A percentile compares a stretch with the other conserved stretches of the same genome.
These are phyloP conservation scores for Candolleomyces eurysporus DNA, from an alignment of 768 basidiomycete species.

Conservation along the genomic window DNA sequence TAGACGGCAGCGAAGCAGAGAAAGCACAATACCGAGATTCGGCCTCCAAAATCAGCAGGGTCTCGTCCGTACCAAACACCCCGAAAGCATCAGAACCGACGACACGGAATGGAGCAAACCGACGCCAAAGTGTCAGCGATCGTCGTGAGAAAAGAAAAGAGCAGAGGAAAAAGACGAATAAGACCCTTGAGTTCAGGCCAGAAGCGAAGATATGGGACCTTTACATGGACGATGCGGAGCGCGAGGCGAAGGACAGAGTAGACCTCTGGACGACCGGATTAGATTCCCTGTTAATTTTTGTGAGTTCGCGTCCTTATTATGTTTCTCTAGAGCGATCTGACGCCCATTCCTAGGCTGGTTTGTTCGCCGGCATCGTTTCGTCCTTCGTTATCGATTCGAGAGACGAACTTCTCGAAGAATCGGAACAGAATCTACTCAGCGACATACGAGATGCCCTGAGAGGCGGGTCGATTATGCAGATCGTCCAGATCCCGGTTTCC, in stretches of 20 bases:
- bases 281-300: conserved; percentile 8
- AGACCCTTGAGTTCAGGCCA: neutral
- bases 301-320: neutral
- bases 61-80: too few species aligned
- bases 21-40: too few species aligned
- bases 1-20: too few species aligned
- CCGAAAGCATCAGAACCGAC: too few species aligned
- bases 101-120: too few species aligned
- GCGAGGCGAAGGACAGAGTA: conserved; percentile 6
- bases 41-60: too few species aligned
- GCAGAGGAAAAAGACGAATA: too few species aligned
- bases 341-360: conserved; percentile 15
- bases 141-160: too few species aligned
- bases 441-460: conserved; percentile 6
- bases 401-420: conserved; percentile 14
- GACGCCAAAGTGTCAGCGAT: too few species aligned
- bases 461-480: neutral
- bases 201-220: conserved; percentile 9
- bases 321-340: neutral
- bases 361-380: conserved; percentile 21
- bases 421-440: conserved; percentile 15
- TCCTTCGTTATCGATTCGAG: conserved; percentile 20
- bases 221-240: conserved; percentile 6
- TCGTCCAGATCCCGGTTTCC: conserved; percentile 11
- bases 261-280: conserved; percentile 9